Evolutionary conservation across 2,329 filamentous ascomycete genomes (phyloP).

Genomic region (Drechslera avenae): DNA sequence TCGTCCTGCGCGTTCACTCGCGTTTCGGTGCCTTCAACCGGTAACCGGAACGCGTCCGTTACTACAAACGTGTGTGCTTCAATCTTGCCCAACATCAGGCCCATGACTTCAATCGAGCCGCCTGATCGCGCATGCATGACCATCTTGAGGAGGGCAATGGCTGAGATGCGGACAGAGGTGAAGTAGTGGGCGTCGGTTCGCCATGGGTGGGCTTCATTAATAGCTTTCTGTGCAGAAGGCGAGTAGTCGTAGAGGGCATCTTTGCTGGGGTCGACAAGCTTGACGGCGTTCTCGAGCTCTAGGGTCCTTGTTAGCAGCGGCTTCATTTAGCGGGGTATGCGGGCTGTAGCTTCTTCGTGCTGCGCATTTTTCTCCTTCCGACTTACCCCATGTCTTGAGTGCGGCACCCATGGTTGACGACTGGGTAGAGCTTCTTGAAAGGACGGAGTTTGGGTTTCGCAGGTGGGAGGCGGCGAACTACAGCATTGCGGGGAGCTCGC

Average conservation of each 20-base stretch:
- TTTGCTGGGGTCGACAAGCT: constrained; percentile 81
- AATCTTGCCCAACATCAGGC: constrained; percentile 95
- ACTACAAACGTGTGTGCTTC: constrained; percentile 85
- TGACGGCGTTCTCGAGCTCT: constrained; percentile 86
- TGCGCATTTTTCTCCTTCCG: not conserved
- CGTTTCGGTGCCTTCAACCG: constrained; percentile 98
- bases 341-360: not conserved
- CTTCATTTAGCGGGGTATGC: constrained; percentile 21
- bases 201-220: constrained; percentile 74
- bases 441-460: constrained; percentile 10
- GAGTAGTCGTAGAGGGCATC: constrained; percentile 93
- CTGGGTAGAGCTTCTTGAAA: constrained; percentile 3
- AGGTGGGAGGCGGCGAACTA: constrained; percentile 17
- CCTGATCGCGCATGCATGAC: constrained; percentile 98
- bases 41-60: constrained; percentile 90
- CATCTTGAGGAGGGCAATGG: constrained; percentile 96
- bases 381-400: constrained; percentile 47
- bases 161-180: constrained; percentile 90
- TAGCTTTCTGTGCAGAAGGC: constrained; percentile 67
- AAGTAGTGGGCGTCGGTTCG: constrained; percentile 80
- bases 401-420: constrained; percentile 39
- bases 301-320: constrained; percentile 22
- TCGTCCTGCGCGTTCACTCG: constrained; percentile 94
- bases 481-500: constrained; percentile 32
- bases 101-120: constrained; percentile 93